Base-by-base conservation (phyloP, 768 basidiomycete genomes). In the Neoboletus magnificus region DNA sequence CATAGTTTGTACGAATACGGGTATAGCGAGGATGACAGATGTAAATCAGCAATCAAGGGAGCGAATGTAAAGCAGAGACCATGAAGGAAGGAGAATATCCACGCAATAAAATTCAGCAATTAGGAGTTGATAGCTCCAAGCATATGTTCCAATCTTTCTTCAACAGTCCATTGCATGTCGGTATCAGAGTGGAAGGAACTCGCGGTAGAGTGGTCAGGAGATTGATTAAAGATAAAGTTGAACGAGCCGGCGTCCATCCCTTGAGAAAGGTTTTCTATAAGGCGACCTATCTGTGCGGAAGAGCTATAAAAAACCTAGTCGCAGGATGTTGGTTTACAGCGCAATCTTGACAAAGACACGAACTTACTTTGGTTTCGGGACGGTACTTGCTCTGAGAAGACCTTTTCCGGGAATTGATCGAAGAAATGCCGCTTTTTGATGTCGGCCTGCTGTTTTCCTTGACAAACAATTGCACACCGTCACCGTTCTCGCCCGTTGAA, bases 171-270 rank as follows among this genome's bases (percentile, higher is more conserved):
- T 57, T 83, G 77, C 52, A 77, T 72, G 50, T 87, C 84, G 58
- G 79, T 72, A 41, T 82, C 83, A 30, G 89, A 84, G 57, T 85
- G 75, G 39, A 76, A 48, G 20, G 87, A 88, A 39, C 82, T 84
- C 27, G 87, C 75, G 18, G 79, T 71, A 20, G 89, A 86, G 61
- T 84, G 85, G 49, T 75, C 74, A 71, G 74, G 66, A 35, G 60
- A 54, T 50, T 67, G 60, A 60, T 76, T 71, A 13, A 84, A 80
- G 36, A 78, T 66, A 66, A 92, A 83, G 66, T 92, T 92, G 77
- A 92, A 91, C 36, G 90, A 87, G 44, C 89, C 91, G 40, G 89
- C 78, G 60, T 93, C 91, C 76, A 84, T 83, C 32, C 85, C 87
- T 67, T 85, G 85, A 45, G 91, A 91, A 66, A 93, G 82, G 63